Percentiles rank a stretch among this genome's conserved stretches.
Evolutionary conservation across 2,329 filamentous ascomycete genomes (phyloP).

Genomic region (Monilinia aucupariae): DNA sequence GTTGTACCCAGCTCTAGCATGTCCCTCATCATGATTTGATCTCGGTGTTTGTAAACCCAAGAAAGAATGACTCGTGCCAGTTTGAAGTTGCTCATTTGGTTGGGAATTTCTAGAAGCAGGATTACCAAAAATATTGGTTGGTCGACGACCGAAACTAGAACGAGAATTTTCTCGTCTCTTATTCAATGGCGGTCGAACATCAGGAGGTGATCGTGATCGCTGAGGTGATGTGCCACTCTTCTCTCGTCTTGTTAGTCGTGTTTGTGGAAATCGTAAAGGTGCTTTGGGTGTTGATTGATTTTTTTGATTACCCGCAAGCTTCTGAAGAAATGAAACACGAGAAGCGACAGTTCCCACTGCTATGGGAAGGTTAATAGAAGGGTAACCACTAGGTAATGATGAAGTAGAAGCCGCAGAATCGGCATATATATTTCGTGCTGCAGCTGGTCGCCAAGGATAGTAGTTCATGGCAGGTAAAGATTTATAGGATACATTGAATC

Average conservation of each 20-base stretch:
- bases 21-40: conserved; percentile 28
- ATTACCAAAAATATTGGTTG: conserved; percentile 24
- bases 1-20: conserved; percentile 21
- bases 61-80: conserved; percentile 33
- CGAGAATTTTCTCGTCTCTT: conserved; percentile 26
- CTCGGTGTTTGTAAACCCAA: conserved; percentile 27
- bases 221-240: neutral
- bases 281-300: conserved; percentile 10
- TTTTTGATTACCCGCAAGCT: conserved; percentile 21
- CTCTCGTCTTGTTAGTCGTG: neutral
- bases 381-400: neutral
- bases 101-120: conserved; percentile 30
- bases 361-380: conserved; percentile 22
- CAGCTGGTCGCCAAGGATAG: conserved; percentile 21
- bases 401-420: neutral
- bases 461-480: conserved; percentile 25
- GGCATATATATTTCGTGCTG: conserved; percentile 16
- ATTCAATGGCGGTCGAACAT: conserved; percentile 28
- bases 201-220: neutral
- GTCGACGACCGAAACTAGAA: conserved; percentile 35
- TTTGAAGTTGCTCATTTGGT: conserved; percentile 27
- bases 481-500: neutral
- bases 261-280: conserved; percentile 23
- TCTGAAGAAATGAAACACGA: conserved; percentile 35
- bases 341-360: conserved; percentile 36